These are phyloP conservation scores for Plectranthus barbatus DNA, from an alignment of 257 asterid species.

Conservation along the genomic window DNA sequence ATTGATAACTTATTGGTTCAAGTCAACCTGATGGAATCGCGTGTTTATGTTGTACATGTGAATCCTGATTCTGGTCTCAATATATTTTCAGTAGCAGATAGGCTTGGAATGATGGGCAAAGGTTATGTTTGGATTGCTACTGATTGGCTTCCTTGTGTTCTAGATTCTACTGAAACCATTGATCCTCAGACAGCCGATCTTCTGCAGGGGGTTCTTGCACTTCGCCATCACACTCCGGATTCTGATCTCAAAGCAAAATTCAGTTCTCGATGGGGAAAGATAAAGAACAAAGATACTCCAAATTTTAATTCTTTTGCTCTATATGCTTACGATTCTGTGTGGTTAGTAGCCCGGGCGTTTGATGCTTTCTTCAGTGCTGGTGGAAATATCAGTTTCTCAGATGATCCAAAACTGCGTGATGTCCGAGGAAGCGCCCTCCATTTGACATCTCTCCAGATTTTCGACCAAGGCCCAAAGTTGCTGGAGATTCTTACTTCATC, in stretches of 20 bases:
- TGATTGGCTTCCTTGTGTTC: constrained; percentile 58
- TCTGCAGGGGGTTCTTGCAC: constrained; percentile 57
- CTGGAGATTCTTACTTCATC: constrained; percentile 33
- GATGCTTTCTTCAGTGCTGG: constrained; percentile 31
- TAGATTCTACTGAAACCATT: constrained; percentile 37
- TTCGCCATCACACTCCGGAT: constrained; percentile 53
- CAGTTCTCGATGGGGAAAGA: constrained; percentile 33
- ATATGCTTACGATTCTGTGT: constrained; percentile 63
- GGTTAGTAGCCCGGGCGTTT: constrained; percentile 66
- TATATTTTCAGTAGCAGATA: constrained; percentile 42
- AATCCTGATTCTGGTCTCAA: constrained; percentile 64
- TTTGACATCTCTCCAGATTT: constrained; percentile 34
- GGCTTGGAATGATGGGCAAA: constrained; percentile 48
- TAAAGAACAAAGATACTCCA: constrained; percentile 19
- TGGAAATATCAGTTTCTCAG: constrained; percentile 38
- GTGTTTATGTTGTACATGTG: constrained; percentile 60
- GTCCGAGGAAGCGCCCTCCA: constrained; percentile 27
- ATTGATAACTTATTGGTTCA: constrained; percentile 33
- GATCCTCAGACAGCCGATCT: constrained; percentile 39
- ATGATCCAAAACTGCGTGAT: constrained; percentile 42
- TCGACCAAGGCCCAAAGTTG: constrained; percentile 52
- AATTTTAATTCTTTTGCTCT: constrained; percentile 53
- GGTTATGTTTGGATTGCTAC: constrained; percentile 73
- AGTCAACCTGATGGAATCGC: constrained; percentile 51
- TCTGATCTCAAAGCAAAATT: constrained; percentile 40